Base-by-base conservation (phyloP, 805 yeast genomes). In the Saccharomycopsis sp. region DNA sequence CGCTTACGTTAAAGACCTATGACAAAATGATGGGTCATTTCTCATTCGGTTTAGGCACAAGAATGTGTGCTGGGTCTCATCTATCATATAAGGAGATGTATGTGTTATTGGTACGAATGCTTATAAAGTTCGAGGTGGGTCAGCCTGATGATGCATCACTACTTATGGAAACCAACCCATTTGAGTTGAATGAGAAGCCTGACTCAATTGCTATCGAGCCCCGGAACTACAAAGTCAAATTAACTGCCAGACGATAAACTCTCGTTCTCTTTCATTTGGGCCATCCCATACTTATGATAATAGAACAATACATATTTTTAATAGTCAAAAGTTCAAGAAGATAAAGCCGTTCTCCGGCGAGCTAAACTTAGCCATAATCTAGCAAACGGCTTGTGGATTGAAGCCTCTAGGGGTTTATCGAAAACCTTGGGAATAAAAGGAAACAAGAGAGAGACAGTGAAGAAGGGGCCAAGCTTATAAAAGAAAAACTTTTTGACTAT, bases 31-130 rank as follows among this genome's bases (percentile, higher is more conserved):
- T 64, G 12, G 55, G 56, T 15, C 61, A 84, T 68, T 72, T 81
- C 56, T 64, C 89, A 2, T 83, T 85, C 69, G 95, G 94, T 0
- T 78, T 80, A 18, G 95, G 95, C 0, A 73, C 85, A 0, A 70
- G 95, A 57, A 83, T 78, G 82, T 88, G 95, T 67, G 76, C 85
- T 0, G 95, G 94, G 0, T 77, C 78, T 52, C 76, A 79, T 55
- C 73, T 87, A 53, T 91, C 91, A 0, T 74, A 76, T 63, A 78
- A 81, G 56, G 91, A 87, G 66, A 71, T 87, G 64, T 88, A 87
- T 64, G 73, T 80, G 2, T 67, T 85, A 16, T 67, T 82, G 18
- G 71, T 81, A 59, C 78, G 89, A 55, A 65, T 83, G 55, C 66
- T 87, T 1, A 65, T 83, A 1, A 64, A 76, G 23, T 88, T 80